Evolutionary conservation across 805 yeast species (phyloP), one percentile per base, ranked within the genome.

Genomic region (Nakazawaea populi): DNA sequence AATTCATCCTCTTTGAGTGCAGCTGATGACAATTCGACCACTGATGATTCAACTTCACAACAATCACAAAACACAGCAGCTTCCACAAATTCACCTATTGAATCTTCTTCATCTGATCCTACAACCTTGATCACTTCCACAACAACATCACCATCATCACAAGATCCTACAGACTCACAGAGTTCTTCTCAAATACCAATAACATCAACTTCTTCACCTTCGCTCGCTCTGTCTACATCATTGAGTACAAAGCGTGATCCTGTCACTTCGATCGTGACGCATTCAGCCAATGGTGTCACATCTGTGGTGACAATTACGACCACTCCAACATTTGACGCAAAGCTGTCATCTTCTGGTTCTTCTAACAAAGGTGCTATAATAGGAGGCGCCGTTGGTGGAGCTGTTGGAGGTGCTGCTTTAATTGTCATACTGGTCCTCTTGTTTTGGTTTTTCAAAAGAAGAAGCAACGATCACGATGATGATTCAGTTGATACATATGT

Each of bases 321-420:
- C 2, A 38, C 65, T n/a, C 50, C 65, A 1, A 48, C 71, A 10
- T 38, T 67, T 10, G 47, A 67, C 5, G 48, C 65, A 4, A 12
- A 62, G 5, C n/a, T 57, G 12, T 36, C 48, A 4, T 32, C 38
- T 3, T 47, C 37, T 6, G 48, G 60, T 24, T 35, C 56, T 24
- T 46, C 65, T 4, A 63, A 57, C 44, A 67, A 63, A 47, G 69
- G 62, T 29, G 70, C 71, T 44, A 60, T 67, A 38, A 63, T 64
- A 29, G 70, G 70, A n/a, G 71, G 70, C 37, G 70, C 61, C 2
- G 67, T 66, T 18, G 71, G 71, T 35, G 72, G 70, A 38, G 65
- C 61, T 24, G 52, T 61, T 18, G 71, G 66, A n/a, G 64, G 62
- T 2, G 40, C 59, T 3, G 29, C 58, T 4, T 37, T 66, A 10